Evolutionary conservation across 306 rosid genomes (phyloP), one percentile per base, ranked within the genome.

Genomic region (Oxytropis ochrocephala): DNA sequence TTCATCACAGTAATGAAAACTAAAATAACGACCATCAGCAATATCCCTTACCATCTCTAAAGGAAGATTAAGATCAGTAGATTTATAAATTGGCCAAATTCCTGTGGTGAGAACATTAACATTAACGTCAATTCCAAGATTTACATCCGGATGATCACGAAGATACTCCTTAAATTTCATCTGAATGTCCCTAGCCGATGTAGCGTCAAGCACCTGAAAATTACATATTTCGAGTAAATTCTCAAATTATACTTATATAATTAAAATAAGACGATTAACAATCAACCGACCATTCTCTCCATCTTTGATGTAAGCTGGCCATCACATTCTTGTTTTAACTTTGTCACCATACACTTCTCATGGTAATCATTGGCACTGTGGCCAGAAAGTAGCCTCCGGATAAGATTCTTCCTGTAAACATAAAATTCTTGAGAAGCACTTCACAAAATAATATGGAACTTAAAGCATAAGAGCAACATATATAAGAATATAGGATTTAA

Each of bases 61-160:
- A 0, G 98, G 96, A 39, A 92, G 95, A 38, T 76, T 88, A 38
- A 92, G 86, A 66, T 89, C 89, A 78, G 75, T 89, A 12, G 96
- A 88, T 69, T 89, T 89, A 47, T 92, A 92, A 68, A 88, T 92
- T n/a, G 98, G 98, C 98, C 98, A 92, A 72, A 83, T 86, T 36
- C 93, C 93, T 13, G 95, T 86, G 19, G 96, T 89, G 69, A 92
- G 87, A 32, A 92, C 93, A 14, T 91, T 88, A 30, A 89, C 96
- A 1, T 93, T 81, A 53, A 92, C 67, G 75, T 89, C 96, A 64
- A 89, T 77, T 59, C 98, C 96, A 10, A 92, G 91, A 68, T 82
- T 78, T 39, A 63, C 80, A 57, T 85, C 58, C 3, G 83, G n/a
- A 63, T 84, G 75, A 6, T 42, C 54, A 27, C 49, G 65, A 41